These are phyloP conservation scores for Daldinia decipiens DNA, from an alignment of 495 filamentous ascomycete species.

Conservation along the genomic window DNA sequence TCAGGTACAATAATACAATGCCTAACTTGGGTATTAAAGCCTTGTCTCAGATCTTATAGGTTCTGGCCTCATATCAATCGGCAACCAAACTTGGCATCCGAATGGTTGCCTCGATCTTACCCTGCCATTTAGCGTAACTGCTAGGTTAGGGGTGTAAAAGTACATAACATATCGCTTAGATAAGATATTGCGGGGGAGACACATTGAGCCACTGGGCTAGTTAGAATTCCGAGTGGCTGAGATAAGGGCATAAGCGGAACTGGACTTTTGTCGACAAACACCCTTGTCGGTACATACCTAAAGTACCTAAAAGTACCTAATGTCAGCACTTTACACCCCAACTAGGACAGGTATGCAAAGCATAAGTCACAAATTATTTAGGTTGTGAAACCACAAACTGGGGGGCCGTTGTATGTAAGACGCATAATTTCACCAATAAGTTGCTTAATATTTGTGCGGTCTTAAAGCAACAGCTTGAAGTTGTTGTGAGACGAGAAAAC, in stretches of 20 bases:
- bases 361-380: too few species aligned
- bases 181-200: constrained; percentile 4
- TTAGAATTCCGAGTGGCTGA: constrained; percentile 1
- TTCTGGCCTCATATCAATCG: background rate
- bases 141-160: background rate
- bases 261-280: background rate
- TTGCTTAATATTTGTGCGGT: too few species aligned
- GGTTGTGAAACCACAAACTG: too few species aligned
- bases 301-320: background rate
- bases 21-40: background rate
- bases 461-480: too few species aligned
- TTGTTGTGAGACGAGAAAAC: too few species aligned
- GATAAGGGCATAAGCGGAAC: constrained; percentile 2
- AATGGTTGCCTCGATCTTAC: background rate
- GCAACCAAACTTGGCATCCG: background rate
- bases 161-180: background rate
- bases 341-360: too few species aligned
- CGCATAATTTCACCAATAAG: too few species aligned
- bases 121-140: background rate
- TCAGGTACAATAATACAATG: too few species aligned
- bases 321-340: background rate
- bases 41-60: background rate
- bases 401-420: too few species aligned
- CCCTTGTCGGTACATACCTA: background rate
- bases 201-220: background rate